Conservation (phyloP, 1,139 yeast species). For the Candida frijolesensis region DNA sequence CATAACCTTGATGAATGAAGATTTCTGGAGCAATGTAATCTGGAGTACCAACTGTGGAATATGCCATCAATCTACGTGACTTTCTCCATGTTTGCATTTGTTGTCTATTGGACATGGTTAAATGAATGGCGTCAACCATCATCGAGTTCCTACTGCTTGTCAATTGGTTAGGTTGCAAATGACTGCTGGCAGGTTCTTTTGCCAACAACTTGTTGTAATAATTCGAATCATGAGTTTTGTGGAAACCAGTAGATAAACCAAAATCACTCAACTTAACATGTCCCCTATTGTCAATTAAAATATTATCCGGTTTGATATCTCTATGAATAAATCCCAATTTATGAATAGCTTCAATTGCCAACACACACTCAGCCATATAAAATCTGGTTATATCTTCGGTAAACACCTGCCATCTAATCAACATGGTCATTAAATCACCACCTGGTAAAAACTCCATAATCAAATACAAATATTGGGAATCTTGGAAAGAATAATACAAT, state of each 20-base stretch:
- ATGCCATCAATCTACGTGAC: constrained; percentile 94
- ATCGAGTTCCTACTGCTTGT: constrained; percentile 63
- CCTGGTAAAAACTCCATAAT: constrained; percentile 88
- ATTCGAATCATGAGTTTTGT: constrained; percentile 80
- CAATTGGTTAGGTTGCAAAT: constrained; percentile 26
- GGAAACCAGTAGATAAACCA: constrained; percentile 85
- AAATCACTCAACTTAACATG: constrained; percentile 79
- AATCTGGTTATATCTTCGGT: constrained; percentile 84
- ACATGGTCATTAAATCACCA: constrained; percentile 86
- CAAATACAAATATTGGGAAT: constrained; percentile 69
- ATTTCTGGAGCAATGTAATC: constrained; percentile 99
- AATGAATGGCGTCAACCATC: constrained; percentile 92
- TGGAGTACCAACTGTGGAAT: constrained; percentile 98
- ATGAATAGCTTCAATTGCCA: constrained; percentile 82
- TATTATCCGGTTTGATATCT: constrained; percentile 80
- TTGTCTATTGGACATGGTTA: constrained; percentile 94
- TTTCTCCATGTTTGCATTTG: constrained; percentile 99
- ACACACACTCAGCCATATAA: constrained; percentile 85
- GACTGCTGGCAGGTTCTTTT: constrained; percentile 45
- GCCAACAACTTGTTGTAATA: constrained; percentile 74
- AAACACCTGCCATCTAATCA: constrained; percentile 83
- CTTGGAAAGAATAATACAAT: constrained; percentile 78
- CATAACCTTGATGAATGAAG: constrained; percentile 94
- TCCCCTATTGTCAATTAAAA: constrained; percentile 76
- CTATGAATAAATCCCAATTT: constrained; percentile 80